Evolutionary conservation across 2,329 filamentous ascomycete species (phyloP).

Genomic region (Zopfia rhizophila): DNA sequence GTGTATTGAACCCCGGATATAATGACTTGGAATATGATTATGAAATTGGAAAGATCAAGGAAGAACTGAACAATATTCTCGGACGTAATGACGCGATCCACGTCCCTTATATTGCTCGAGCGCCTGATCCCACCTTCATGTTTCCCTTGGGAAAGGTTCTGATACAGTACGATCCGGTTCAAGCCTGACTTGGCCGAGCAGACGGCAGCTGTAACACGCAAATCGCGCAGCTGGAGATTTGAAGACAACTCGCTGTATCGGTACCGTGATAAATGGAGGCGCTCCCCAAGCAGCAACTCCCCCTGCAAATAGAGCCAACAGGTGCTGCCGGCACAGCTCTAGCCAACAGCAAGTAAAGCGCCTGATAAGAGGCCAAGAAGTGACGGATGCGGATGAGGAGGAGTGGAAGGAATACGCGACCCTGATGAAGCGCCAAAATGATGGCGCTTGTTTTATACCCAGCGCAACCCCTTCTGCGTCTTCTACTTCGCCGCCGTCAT

Average conservation of each 20-base stretch:
- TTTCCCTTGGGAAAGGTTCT: conserved; percentile 4
- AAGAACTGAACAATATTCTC: conserved; percentile 4
- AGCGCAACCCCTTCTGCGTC: neutral
- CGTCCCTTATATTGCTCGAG: neutral
- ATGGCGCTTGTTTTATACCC: conserved; percentile 2
- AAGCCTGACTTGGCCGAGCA: neutral
- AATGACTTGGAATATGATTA: conserved; percentile 5
- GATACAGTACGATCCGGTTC: conserved; percentile 17
- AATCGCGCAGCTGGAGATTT: conserved; percentile 11
- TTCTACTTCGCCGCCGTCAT: neutral
- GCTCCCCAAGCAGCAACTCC: conserved; percentile 1
- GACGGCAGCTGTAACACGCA: conserved; percentile 2
- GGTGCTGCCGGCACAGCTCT: too few species aligned
- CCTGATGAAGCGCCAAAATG: conserved; percentile 5
- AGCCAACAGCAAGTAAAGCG: too few species aligned
- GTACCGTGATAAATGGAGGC: conserved; percentile 7
- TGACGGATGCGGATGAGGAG: conserved; percentile 3
- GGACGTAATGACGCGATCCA: neutral
- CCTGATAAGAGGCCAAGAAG: neutral
- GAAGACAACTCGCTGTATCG: neutral
- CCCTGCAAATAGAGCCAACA: neutral
- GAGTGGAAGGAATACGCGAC: conserved; percentile 2
- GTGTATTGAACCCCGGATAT: conserved; percentile 1
- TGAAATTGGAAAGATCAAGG: conserved; percentile 12
- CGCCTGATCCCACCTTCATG: neutral